Evolutionary conservation across 2,329 filamentous ascomycete genomes (phyloP), one percentile per base, ranked within the genome.

Genomic region (Macroventuria anomochaeta): DNA sequence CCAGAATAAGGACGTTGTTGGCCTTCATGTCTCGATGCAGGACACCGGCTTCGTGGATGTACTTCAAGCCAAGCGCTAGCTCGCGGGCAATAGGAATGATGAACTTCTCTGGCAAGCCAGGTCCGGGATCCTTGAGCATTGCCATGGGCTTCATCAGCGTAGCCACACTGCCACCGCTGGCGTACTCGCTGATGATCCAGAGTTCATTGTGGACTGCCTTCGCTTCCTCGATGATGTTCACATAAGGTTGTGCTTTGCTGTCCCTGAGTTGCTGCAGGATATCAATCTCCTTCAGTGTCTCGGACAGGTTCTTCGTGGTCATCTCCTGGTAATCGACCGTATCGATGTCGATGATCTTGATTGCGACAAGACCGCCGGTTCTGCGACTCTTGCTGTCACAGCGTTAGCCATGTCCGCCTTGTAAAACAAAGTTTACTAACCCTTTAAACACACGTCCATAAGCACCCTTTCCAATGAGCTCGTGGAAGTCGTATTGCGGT

Each of bases 121-220:
- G 64, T 10, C 61, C 63, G 15, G 62, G 62, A 46, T 65, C 57
- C 31, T 66, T 67, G 26, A 39, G 59, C 48, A 49, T 62, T 46
- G 66, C 60, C 26, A 64, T 60, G 7, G 78, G 81, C 55, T 80
- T 78, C 79, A 87, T 85, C 63, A 88, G 66, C 7, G 85, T 88
- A 53, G 84, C 80, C 6, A 96, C 88, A 71, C 90, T 95, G 41
- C 91, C 91, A 57, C 91, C 91, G 5, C 88, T 89, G 65, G 90
- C 93, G 73, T 93, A 92, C 75, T 95, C 90, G 54, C 89, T 93
- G 50, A 95, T 85, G 79, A 95, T 90, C 91, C 91, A 96, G 77
- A 96, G 87, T 55, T 90, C 85, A 63, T 89, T 87, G 34, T 89
- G 88, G 31, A 93, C 85, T 7, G 89, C 86, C 17, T 93, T 81